Base-by-base conservation (phyloP, 371 early-diverging fungal species). In the Mucor mucedo region DNA sequence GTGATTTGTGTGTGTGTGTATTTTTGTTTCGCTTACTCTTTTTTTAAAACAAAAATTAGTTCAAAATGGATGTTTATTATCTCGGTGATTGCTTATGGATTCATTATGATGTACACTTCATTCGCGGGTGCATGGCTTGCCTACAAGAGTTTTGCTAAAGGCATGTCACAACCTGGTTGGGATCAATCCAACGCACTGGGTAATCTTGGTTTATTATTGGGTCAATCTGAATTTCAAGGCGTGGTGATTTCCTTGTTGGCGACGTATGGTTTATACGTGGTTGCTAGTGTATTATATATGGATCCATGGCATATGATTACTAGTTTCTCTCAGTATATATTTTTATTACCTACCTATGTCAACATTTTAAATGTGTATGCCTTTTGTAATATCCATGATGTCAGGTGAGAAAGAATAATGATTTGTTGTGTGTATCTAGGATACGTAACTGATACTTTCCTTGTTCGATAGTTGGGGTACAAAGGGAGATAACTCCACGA, bases 301-400 rank as follows among this genome's bases (percentile, higher is more conserved):
- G 95, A 97, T 70, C 94, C 94, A 4, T 93, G 92, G 93, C 97
- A 97, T 76, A 93, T 95, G 94, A 70, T 97, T 41, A 94, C 94
- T 1, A 89, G 89, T 44, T 89, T 96, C 58, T 11, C 91, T 4
- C 96, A 95, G 78, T 96, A 96, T 76, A 62, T 93, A 74, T 75
- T 94, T 45, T 75, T 95, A 72, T 74, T 93, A 68, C 95, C 95
- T 5, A 89, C 91, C 29, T 95, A 89, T 66, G 84, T 93, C 70
- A 97, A 96, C 71, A 92, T 96, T 55, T 71, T 96, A 60, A 94
- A 88, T 78, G 91, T 95, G 2, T 97, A 96, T 62, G 94, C 96
- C 0, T 95, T 90, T 70, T 92, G 93, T 63, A 92, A 92, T 69
- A 90, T 87, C 2, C 91, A 91, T 73, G 96, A 96, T 72, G 94